Evolutionary conservation across 352 stramenopile genomes (phyloP).

Genomic region (Phytophthora citricola): DNA sequence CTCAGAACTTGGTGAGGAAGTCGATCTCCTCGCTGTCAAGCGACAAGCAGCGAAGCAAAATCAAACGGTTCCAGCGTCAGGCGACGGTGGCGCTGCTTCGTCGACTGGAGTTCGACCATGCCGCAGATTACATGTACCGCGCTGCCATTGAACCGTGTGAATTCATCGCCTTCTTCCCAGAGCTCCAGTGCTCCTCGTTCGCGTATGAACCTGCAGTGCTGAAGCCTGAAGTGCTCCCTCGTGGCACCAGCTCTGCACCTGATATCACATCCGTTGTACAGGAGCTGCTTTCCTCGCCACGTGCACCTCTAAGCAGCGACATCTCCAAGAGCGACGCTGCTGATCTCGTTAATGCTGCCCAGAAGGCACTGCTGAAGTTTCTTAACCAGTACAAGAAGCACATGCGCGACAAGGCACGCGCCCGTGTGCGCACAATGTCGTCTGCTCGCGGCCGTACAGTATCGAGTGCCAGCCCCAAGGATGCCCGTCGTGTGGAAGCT

Average conservation of each 20-base stretch:
- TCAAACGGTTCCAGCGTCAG: constrained; percentile 89
- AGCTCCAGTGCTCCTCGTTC: constrained; percentile 82
- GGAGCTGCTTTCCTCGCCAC: constrained; percentile 64
- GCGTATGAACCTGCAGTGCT: constrained; percentile 85
- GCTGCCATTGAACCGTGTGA: constrained; percentile 86
- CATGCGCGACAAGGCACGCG: constrained; percentile 71
- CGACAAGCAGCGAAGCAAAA: constrained; percentile 90
- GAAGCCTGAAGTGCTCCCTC: constrained; percentile 84
- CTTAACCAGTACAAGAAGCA: constrained; percentile 85
- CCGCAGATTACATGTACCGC: constrained; percentile 87
- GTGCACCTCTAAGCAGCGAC: constrained; percentile 55
- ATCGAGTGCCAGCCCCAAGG: constrained; percentile 58
- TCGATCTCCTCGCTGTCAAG: constrained; percentile 72
- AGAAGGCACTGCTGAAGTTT: constrained; percentile 84
- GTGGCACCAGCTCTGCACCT: constrained; percentile 71
- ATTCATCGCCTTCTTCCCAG: constrained; percentile 89
- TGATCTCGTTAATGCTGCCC: constrained; percentile 64
- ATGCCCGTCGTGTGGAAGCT: constrained; percentile 77
- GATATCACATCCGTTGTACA: constrained; percentile 84
- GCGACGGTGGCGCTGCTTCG: constrained; percentile 80
- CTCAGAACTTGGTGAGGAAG: constrained; percentile 85
- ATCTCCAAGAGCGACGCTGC: constrained; percentile 62
- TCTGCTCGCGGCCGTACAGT: constrained; percentile 44
- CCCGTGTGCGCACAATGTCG: constrained; percentile 45
- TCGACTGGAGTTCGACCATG: constrained; percentile 79